Percentiles rank a stretch among this genome's conserved stretches.
phyloP scores from a whole-genome alignment of 441 rosid species.

The Gossypium schwendimanii region DNA sequence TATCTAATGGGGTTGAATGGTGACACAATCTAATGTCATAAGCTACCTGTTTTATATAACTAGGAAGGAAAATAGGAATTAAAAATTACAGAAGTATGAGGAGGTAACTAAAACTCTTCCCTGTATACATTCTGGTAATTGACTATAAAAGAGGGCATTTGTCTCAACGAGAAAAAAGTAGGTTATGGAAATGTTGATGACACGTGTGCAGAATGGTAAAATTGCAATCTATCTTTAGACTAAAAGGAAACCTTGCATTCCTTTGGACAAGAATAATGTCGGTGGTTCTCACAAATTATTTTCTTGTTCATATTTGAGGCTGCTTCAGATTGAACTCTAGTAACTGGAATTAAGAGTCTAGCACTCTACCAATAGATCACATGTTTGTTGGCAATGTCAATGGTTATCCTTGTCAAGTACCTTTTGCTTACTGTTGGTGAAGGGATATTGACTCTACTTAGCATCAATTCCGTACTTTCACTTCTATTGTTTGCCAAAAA shows the following conservation, averaged over 20 bases:
- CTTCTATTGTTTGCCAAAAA: background rate
- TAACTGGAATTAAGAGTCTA: background rate
- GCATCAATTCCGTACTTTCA: background rate
- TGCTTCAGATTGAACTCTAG: background rate
- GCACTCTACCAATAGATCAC: background rate
- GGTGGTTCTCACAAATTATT: background rate
- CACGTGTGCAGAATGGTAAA: background rate
- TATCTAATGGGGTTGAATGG: background rate
- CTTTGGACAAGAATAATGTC: background rate
- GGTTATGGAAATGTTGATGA: background rate
- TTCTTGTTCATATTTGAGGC: background rate
- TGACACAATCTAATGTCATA: background rate
- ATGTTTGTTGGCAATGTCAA: background rate
- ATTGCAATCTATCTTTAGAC: conserved; percentile 2
- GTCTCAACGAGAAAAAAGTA: background rate
- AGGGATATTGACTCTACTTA: background rate
- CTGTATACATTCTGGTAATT: background rate
- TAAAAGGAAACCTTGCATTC: background rate
- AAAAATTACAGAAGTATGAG: background rate
- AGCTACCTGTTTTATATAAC: background rate
- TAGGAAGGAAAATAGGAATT: background rate
- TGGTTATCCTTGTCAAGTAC: background rate
- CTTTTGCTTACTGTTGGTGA: background rate
- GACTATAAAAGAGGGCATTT: background rate
- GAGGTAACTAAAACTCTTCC: background rate